Percentiles rank a stretch among this genome's conserved stretches.
Evolutionary conservation across 2,329 filamentous ascomycete genomes (phyloP).

Genomic region (Didymella segeticola): DNA sequence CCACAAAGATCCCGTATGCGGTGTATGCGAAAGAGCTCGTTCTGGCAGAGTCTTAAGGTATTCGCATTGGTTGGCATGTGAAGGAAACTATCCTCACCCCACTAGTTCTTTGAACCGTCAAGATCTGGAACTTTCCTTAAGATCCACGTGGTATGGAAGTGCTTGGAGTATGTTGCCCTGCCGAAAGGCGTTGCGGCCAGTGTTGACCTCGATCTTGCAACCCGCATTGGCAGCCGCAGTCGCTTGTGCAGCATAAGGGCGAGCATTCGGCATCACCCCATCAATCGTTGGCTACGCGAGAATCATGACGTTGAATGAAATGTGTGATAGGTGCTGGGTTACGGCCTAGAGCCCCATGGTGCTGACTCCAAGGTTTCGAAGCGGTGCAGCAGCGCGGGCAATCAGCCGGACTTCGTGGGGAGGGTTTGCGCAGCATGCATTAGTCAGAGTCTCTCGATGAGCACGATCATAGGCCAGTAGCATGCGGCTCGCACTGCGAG

Average conservation of each 20-base stretch:
- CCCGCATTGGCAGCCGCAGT: not conserved
- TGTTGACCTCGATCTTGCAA: not conserved
- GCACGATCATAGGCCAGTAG: no score
- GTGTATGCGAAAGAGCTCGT: slow-evolving; percentile 5
- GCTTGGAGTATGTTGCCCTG: not conserved
- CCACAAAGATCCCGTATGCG: slow-evolving; percentile 5
- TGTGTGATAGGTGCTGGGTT: not conserved
- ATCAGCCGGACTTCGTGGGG: slow-evolving; percentile 12
- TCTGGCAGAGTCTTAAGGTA: slow-evolving; percentile 4
- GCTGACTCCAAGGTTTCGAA: not conserved
- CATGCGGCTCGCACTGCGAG: no score
- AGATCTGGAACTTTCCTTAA: not conserved
- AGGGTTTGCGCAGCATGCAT: not conserved
- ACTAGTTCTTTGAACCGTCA: not conserved
- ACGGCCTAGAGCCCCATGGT: not conserved
- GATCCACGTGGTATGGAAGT: not conserved
- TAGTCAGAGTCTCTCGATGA: not conserved
- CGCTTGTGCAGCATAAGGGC: not conserved
- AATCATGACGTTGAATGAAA: not conserved
- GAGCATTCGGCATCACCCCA: not conserved
- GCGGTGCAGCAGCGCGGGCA: not conserved
- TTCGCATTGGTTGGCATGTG: not conserved
- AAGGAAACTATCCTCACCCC: not conserved
- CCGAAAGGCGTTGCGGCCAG: not conserved
- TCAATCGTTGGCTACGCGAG: not conserved